A percentile compares a stretch with the other conserved stretches of the same genome.
Evolutionary conservation across 208 protist species (phyloP).

Genomic region (Trypanosoma cruzi): DNA sequence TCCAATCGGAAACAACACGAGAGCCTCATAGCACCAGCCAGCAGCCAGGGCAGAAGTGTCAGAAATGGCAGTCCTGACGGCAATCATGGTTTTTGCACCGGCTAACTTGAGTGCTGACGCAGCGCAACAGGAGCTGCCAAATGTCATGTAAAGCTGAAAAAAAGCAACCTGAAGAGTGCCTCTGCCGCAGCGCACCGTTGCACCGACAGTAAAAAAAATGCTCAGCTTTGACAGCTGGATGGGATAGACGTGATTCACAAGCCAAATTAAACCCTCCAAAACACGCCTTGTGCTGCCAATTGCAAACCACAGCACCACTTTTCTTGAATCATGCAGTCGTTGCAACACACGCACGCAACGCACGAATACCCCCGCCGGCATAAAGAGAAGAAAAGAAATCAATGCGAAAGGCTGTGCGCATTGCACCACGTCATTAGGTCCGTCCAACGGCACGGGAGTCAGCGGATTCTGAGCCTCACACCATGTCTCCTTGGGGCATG

Average conservation of each 20-base stretch:
- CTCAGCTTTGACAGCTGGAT: not conserved
- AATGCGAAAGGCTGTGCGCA: no score
- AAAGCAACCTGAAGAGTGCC: not conserved
- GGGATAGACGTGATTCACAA: not conserved
- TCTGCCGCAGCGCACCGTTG: not conserved
- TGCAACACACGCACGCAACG: not conserved
- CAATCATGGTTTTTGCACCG: not conserved
- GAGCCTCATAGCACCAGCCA: not conserved
- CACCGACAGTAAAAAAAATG: not conserved
- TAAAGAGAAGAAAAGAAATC: not conserved
- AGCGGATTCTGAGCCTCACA: no score
- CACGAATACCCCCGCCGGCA: not conserved
- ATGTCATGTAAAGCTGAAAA: not conserved
- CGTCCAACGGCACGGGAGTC: no score
- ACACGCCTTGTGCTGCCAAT: not conserved
- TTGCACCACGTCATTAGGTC: no score
- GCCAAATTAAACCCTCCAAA: not conserved
- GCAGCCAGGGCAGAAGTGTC: not conserved
- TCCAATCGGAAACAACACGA: not conserved
- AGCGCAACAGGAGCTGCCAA: not conserved
- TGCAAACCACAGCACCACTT: not conserved
- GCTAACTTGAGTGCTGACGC: not conserved
- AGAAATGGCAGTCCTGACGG: not conserved
- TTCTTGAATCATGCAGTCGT: not conserved
- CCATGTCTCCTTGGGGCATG: no score